phyloP scores from a whole-genome alignment of 495 filamentous ascomycete species.

The Penicillium cosmopolitanum region DNA sequence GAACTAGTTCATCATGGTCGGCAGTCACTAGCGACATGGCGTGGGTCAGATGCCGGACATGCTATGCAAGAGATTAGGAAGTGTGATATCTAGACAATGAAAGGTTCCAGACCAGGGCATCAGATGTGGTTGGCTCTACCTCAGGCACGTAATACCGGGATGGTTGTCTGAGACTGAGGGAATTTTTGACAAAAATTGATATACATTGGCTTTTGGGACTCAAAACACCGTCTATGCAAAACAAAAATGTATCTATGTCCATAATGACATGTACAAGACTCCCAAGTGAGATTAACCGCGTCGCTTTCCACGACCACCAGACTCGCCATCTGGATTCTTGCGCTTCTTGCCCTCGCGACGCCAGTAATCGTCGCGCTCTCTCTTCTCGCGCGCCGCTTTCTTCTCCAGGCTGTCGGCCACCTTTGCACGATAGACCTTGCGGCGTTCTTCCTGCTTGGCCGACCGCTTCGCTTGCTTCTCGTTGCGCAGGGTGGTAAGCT shows the following conservation, averaged over 20 bases:
- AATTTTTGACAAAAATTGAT: conserved; percentile 14
- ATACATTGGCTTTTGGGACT: conserved; percentile 29
- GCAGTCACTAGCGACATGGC: neutral
- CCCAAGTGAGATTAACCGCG: conserved; percentile 44
- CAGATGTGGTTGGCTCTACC: neutral
- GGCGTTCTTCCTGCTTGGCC: conserved; percentile 82
- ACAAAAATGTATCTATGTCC: conserved; percentile 15
- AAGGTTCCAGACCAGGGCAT: neutral
- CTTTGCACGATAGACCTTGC: conserved; percentile 76
- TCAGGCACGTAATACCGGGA: too few species aligned
- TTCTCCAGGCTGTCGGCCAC: conserved; percentile 79
- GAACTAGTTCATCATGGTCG: conserved; percentile 4
- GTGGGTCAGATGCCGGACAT: neutral
- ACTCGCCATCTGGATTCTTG: conserved; percentile 61
- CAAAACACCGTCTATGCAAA: conserved; percentile 36
- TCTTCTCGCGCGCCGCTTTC: conserved; percentile 80
- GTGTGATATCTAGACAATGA: too few species aligned
- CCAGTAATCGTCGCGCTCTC: conserved; percentile 93
- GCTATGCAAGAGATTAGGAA: neutral
- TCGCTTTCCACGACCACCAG: conserved; percentile 73
- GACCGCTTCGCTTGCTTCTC: conserved; percentile 83
- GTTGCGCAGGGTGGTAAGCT: conserved; percentile 87
- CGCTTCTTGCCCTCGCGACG: conserved; percentile 92
- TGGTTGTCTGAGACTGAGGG: neutral
- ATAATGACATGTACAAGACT: conserved; percentile 27